Percentiles rank a stretch among this genome's conserved stretches.
Conservation (phyloP, 805 yeast genomes). For the Cyberlindnera mrakii region DNA sequence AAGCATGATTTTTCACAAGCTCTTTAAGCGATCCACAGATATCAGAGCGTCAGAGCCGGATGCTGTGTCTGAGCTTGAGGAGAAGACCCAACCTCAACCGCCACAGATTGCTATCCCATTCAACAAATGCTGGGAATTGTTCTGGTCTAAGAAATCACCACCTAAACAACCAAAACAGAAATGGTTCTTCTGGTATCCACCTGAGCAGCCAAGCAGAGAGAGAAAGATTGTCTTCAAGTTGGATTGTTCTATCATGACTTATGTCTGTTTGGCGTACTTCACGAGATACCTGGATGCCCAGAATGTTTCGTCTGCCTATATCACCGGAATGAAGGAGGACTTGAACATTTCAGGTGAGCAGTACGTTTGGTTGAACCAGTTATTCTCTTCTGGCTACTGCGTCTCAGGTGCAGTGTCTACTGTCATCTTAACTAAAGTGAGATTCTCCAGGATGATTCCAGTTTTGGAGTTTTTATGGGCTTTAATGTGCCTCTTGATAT, state of each 20-base stretch:
- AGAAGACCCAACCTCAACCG: too few species aligned
- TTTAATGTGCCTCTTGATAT: slow-evolving; percentile 40
- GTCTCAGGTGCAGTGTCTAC: slow-evolving; percentile 3
- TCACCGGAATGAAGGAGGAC: slow-evolving; percentile 48
- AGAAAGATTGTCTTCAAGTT: slow-evolving; percentile 14
- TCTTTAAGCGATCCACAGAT: too few species aligned
- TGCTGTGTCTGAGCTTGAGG: too few species aligned
- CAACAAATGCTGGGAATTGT: neutral
- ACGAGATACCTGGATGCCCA: slow-evolving; percentile 14
- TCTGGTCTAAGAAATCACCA: neutral
- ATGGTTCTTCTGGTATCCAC: slow-evolving; percentile 1
- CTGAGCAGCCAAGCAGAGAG: slow-evolving; percentile 10
- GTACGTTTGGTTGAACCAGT: slow-evolving; percentile 20
- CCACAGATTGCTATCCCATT: neutral
- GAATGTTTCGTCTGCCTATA: slow-evolving; percentile 44
- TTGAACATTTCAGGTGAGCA: slow-evolving; percentile 44
- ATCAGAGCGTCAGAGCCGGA: too few species aligned
- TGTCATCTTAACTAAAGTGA: slow-evolving; percentile 1
- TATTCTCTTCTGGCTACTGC: slow-evolving; percentile 5
- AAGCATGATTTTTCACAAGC: too few species aligned
- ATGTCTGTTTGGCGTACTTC: slow-evolving; percentile 16
- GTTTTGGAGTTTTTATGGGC: slow-evolving; percentile 23
- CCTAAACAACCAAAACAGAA: neutral
- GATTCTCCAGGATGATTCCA: neutral
- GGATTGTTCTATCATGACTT: slow-evolving; percentile 13